Percentiles rank a stretch among this genome's conserved stretches.
Conservation (phyloP, 2,329 filamentous ascomycete species). For the Calonectria hongkongensis region DNA sequence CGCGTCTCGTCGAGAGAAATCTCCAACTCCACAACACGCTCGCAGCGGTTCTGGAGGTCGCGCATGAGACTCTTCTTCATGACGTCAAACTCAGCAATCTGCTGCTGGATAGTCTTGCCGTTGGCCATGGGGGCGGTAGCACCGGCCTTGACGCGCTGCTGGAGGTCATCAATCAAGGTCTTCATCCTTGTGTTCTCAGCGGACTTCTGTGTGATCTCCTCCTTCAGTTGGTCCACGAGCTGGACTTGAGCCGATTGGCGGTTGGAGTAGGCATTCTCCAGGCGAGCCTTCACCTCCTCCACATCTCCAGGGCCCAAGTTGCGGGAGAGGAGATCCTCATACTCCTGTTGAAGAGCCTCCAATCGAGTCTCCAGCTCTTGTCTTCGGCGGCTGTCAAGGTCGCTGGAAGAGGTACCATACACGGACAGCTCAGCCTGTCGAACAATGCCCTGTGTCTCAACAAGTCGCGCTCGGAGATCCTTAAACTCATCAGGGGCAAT, state of each 20-base stretch:
- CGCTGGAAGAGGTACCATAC: slow-evolving; percentile 79
- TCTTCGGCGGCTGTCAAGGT: slow-evolving; percentile 80
- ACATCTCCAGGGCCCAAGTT: slow-evolving; percentile 87
- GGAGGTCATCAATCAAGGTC: slow-evolving; percentile 86
- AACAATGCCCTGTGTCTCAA: slow-evolving; percentile 94
- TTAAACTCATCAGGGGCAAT: slow-evolving; percentile 89
- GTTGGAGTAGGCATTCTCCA: slow-evolving; percentile 85
- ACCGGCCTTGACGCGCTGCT: slow-evolving; percentile 81
- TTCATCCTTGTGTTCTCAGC: slow-evolving; percentile 90
- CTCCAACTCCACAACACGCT: slow-evolving; percentile 97
- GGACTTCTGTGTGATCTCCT: slow-evolving; percentile 84
- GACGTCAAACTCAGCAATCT: slow-evolving; percentile 98
- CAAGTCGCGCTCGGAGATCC: slow-evolving; percentile 83
- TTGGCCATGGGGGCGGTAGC: slow-evolving; percentile 77
- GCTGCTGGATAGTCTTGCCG: slow-evolving; percentile 95
- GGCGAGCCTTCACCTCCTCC: slow-evolving; percentile 86
- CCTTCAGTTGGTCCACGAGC: slow-evolving; percentile 84
- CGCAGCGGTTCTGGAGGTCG: slow-evolving; percentile 97
- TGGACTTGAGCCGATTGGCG: slow-evolving; percentile 84
- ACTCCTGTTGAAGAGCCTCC: slow-evolving; percentile 84
- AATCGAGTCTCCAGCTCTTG: slow-evolving; percentile 87
- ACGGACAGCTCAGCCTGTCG: slow-evolving; percentile 93
- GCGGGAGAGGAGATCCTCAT: slow-evolving; percentile 86
- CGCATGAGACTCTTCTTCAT: slow-evolving; percentile 99
- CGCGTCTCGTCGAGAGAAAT: slow-evolving; percentile 97